phyloP scores from a whole-genome alignment of 805 yeast species.

The Debaryomyces hansenii region DNA sequence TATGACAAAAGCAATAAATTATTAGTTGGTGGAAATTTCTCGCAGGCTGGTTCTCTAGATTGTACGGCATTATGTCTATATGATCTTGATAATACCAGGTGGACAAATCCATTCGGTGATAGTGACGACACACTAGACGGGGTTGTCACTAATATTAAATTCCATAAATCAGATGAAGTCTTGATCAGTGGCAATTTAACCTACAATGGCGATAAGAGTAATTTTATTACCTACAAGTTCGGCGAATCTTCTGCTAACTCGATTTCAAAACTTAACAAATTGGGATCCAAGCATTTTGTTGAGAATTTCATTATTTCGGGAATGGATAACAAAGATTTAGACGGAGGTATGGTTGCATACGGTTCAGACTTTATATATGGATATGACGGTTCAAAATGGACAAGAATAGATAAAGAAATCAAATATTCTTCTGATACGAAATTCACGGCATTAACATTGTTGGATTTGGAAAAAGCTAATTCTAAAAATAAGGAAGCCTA shows the following conservation, averaged over 20 bases:
- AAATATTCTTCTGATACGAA: constrained; percentile 25
- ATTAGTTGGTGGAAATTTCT: constrained; percentile 75
- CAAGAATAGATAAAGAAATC: constrained; percentile 35
- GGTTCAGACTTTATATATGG: constrained; percentile 38
- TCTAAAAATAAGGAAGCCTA: constrained; percentile 31
- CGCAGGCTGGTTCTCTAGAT: constrained; percentile 50
- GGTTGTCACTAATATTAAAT: constrained; percentile 50
- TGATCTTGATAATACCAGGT: constrained; percentile 51
- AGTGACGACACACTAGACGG: constrained; percentile 43
- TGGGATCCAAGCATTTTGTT: constrained; percentile 24
- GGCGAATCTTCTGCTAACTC: constrained; percentile 18
- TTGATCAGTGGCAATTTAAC: constrained; percentile 55
- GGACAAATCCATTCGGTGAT: constrained; percentile 47
- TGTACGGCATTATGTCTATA: constrained; percentile 71
- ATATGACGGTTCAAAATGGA: constrained; percentile 52
- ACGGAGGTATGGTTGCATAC: constrained; percentile 38
- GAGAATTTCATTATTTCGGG: constrained; percentile 49
- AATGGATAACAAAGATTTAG: constrained; percentile 28
- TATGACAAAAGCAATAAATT: constrained; percentile 38
- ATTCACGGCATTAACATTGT: constrained; percentile 47
- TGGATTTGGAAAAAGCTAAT: constrained; percentile 33
- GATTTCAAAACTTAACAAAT: constrained; percentile 18
- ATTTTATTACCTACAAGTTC: constrained; percentile 59
- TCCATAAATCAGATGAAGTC: constrained; percentile 37
- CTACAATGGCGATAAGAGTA: constrained; percentile 29